Evolutionary conservation across 2,329 filamentous ascomycete species (phyloP), one percentile per base, ranked within the genome.

Genomic region (Fusarium drepaniforme): DNA sequence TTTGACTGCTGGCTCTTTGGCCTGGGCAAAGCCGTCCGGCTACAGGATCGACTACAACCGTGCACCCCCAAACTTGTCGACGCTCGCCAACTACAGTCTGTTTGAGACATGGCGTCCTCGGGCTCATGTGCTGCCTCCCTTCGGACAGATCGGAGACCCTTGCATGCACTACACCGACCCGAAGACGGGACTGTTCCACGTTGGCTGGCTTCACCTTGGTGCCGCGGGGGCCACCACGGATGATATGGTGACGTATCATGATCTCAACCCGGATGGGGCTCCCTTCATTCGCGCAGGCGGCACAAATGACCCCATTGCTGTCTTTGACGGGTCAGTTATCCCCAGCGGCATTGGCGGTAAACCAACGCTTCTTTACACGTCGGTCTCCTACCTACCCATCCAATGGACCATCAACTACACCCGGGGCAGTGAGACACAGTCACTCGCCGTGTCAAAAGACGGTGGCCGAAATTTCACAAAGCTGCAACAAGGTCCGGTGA

Each of bases 161-260:
- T 85, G 84, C 67, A 85, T 84, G 82, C 85, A 86, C 69, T 86
- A 85, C 74, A 85, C 83, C 5, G 84, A 86, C 66, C 83, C 85
- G 3, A 75, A 80, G 28, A 86, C 85, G 3, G 83, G 84, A 2
- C 78, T 85, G 28, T 86, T 86, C 70, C 85, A 87, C 28, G 81
- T 86, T 40, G 85, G 84, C 33, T 87, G 82, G 73, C 80, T 86
- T n/a, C 81, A 83, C 59, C 68, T 74, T 59, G 82, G 81, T 46
- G 81, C 80, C 23, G 71, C 82, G n/a, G 82, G 82, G 12, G 82
- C 83, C 21, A 84, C 82, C 18, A 86, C 85, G 0, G 80, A 83
- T 46, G 83, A 87, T 60, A 77, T 87, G 21, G 81, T 86, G 16
- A 85, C 82, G 25, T 78, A 78, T 49, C 65, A 28, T 30, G 86